Base-by-base conservation (phyloP, 2,329 filamentous ascomycete genomes). In the Metarhizium brunneum region DNA sequence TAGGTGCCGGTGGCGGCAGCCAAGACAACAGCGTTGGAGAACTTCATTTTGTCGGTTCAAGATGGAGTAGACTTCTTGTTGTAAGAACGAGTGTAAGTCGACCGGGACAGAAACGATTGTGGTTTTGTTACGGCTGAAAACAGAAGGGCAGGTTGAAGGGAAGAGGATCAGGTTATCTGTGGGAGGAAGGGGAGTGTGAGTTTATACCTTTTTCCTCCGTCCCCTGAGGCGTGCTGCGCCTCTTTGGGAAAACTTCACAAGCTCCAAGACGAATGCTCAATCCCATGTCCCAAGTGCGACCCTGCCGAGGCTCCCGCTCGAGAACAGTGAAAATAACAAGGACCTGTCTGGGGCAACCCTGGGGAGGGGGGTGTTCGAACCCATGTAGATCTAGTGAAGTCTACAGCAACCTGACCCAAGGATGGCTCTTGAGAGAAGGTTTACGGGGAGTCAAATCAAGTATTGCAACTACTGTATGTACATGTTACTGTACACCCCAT, bases 1-100 rank as follows among this genome's bases (percentile, higher is more conserved):
- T 55, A 54, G 50, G 53, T 53, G 55, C 55, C 58, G 13, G 58
- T 53, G 50, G 59, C 60, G 35, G 54, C 56, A 54, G 55, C 50
- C 25, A 50, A 50, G 52, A 59, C 32, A 45, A 59, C 42, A 35
- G 59, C 52, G 42, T 51, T 52, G 38, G 54, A 55, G 60, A 56
- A 61, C 60, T 60, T 61, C 60, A 62, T 62, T 14, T 52, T 61
- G 56, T 18, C 20, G 50, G 52, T 43, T 43, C 43, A 13, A 38
- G 43, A 29, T 49, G 40, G 25, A 32, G 49, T 18, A 16, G 11
- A 11, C 42, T 20, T 20, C 16, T 45, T 20, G 52, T 51, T 35
- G 47, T 38, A 47, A 20, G 52, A 59, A 59, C 58, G 58, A 58
- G 50, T 57, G 58, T 58, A 47, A 48, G 53, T 49, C 40, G 50